phyloP scores from a whole-genome alignment of 768 basidiomycete genomes.

The Leccinum pellstonianum region DNA sequence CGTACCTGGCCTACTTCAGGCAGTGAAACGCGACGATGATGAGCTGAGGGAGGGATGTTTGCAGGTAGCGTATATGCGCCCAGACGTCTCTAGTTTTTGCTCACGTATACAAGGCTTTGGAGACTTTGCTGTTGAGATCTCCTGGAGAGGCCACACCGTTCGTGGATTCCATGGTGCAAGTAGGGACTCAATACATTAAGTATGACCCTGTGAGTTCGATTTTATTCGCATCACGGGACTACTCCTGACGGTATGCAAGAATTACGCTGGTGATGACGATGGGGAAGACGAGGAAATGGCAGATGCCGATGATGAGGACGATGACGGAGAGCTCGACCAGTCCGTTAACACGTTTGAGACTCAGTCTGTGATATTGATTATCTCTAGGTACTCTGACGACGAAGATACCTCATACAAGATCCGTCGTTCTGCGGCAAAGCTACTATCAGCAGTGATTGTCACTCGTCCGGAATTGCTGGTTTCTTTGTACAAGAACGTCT shows the following conservation, averaged over 20 bases:
- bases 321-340: slow-evolving; percentile 81
- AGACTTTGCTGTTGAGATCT: slow-evolving; percentile 79
- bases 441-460: slow-evolving; percentile 78
- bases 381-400: slow-evolving; percentile 86
- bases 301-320: slow-evolving; percentile 68
- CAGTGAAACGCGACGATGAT: slow-evolving; percentile 73
- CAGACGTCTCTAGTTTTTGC: not conserved
- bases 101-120: slow-evolving; percentile 56
- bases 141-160: slow-evolving; percentile 80
- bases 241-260: slow-evolving; percentile 42
- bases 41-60: slow-evolving; percentile 79
- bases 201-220: slow-evolving; percentile 74
- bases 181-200: slow-evolving; percentile 78
- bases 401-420: slow-evolving; percentile 99
- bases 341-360: slow-evolving; percentile 34
- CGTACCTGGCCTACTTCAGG: slow-evolving; percentile 69
- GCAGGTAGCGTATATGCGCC: slow-evolving; percentile 47
- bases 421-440: slow-evolving; percentile 88
- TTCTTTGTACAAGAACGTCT: slow-evolving; percentile 78
- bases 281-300: slow-evolving; percentile 62
- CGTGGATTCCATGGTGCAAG: slow-evolving; percentile 63
- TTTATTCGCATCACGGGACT: not conserved
- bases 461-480: slow-evolving; percentile 88
- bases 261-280: slow-evolving; percentile 73
- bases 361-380: not conserved